Percentiles rank a stretch among this genome's conserved stretches.
Evolutionary conservation across 1,284 basidiomycete species (phyloP).

Genomic region (Sanghuangporus weigelae): DNA sequence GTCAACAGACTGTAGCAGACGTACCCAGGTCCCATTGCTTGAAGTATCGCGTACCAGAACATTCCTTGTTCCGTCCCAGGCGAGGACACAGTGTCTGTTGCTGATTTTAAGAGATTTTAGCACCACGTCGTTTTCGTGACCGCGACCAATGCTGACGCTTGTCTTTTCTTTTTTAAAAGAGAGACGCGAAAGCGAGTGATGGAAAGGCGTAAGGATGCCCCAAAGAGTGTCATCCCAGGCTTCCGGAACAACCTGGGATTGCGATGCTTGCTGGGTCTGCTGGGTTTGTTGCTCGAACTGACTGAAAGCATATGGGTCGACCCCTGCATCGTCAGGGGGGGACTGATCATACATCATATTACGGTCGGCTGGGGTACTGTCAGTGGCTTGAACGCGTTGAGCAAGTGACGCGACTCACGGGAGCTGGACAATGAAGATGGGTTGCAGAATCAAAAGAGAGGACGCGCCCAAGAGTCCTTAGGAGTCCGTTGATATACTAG

Average conservation of each 20-base stretch:
- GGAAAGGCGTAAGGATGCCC: conserved; percentile 64
- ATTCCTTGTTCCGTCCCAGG: conserved; percentile 60
- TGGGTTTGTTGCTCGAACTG: conserved; percentile 25
- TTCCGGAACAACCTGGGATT: conserved; percentile 12
- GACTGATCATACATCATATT: conserved; percentile 1
- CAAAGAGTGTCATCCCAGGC: conserved; percentile 49
- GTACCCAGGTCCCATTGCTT: conserved; percentile 83
- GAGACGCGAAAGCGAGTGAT: conserved; percentile 41
- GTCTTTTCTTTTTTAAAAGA: conserved; percentile 52
- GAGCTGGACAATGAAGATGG: neutral
- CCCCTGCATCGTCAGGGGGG: conserved; percentile 1
- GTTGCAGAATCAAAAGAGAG: neutral
- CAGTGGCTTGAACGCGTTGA: neutral
- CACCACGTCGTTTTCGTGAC: conserved; percentile 46
- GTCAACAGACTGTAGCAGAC: conserved; percentile 27
- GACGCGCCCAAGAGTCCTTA: neutral
- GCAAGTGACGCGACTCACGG: neutral
- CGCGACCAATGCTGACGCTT: conserved; percentile 50
- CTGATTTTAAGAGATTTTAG: conserved; percentile 68
- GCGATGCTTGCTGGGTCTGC: conserved; percentile 25
- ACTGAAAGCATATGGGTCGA: conserved; percentile 9
- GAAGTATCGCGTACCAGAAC: conserved; percentile 69
- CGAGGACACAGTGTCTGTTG: conserved; percentile 58
- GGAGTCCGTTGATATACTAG: neutral
- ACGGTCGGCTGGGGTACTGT: neutral